A percentile compares a stretch with the other conserved stretches of the same genome.
Conservation (phyloP, 192 early-diverging fungal genomes). For the Entomortierella chlamydospora region DNA sequence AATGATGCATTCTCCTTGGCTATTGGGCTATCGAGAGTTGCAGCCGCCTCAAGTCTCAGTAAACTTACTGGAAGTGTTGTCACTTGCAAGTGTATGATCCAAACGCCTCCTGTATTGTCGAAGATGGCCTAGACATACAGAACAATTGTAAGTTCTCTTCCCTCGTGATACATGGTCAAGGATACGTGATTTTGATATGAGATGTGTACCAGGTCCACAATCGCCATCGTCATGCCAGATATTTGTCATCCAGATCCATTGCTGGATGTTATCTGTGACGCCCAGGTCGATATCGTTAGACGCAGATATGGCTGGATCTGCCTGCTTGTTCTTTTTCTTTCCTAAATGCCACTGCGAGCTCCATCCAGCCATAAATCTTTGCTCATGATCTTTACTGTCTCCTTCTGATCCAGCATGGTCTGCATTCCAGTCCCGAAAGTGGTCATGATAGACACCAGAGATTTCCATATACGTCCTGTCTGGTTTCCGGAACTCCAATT, state of each 20-base stretch:
- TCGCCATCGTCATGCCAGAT: conserved; percentile 24
- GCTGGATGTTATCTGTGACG: neutral
- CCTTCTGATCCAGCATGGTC: neutral
- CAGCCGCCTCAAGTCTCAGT: too few species aligned
- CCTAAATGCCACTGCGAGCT: conserved; percentile 28
- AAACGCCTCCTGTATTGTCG: conserved; percentile 37
- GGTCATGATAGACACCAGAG: conserved; percentile 18
- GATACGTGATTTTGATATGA: neutral
- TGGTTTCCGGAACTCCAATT: conserved; percentile 14
- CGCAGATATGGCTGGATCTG: too few species aligned
- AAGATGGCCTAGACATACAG: conserved; percentile 9
- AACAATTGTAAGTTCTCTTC: neutral
- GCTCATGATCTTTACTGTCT: conserved; percentile 1
- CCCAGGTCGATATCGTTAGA: neutral
- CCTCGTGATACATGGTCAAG: neutral
- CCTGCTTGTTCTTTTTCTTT: neutral
- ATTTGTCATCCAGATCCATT: conserved; percentile 54
- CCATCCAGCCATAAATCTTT: conserved; percentile 21
- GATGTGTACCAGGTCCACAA: conserved; percentile 34
- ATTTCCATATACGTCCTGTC: conserved; percentile 30
- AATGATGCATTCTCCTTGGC: too few species aligned
- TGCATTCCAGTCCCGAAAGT: neutral
- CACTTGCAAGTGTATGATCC: conserved; percentile 11
- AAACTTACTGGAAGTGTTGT: conserved; percentile 21
- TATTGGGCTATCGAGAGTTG: too few species aligned